phyloP scores from a whole-genome alignment of 768 basidiomycete genomes.

The Pisolithus tinctorius region DNA sequence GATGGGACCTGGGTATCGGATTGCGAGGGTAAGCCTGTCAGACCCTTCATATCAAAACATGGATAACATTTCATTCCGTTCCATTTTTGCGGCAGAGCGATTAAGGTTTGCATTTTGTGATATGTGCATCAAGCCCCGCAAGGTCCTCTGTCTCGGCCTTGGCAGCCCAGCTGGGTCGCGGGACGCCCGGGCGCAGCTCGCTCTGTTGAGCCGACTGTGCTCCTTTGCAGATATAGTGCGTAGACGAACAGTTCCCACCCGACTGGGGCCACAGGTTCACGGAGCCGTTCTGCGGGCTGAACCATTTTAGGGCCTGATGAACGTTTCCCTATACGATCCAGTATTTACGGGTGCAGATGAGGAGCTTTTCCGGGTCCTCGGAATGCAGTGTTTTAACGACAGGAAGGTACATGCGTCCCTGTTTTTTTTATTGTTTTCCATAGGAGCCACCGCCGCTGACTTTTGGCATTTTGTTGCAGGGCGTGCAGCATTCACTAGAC shows the following conservation, averaged over 20 bases:
- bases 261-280: neutral
- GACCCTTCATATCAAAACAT: neutral
- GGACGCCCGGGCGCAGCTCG: conserved; percentile 63
- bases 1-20: conserved; percentile 48
- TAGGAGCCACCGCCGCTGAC: conserved; percentile 4
- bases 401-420: conserved; percentile 42
- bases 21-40: conserved; percentile 45
- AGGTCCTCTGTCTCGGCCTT: conserved; percentile 63
- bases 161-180: conserved; percentile 62
- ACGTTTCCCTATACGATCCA: conserved; percentile 61
- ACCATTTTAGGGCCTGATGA: conserved; percentile 36
- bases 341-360: conserved; percentile 61
- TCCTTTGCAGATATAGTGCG: conserved; percentile 54
- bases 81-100: conserved; percentile 25
- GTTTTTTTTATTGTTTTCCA: too few species aligned
- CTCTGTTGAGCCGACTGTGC: conserved; percentile 53
- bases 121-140: conserved; percentile 17
- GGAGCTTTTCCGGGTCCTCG: conserved; percentile 37
- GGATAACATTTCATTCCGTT: neutral
- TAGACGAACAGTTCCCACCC: conserved; percentile 16
- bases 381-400: conserved; percentile 32
- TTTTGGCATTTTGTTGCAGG: conserved; percentile 19
- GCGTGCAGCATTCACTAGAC: conserved; percentile 24
- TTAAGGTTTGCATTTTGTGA: conserved; percentile 28
- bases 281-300: conserved; percentile 6